Evolutionary conservation across 164 flowering plant species (phyloP).

Genomic region (Houttuynia cordata): DNA sequence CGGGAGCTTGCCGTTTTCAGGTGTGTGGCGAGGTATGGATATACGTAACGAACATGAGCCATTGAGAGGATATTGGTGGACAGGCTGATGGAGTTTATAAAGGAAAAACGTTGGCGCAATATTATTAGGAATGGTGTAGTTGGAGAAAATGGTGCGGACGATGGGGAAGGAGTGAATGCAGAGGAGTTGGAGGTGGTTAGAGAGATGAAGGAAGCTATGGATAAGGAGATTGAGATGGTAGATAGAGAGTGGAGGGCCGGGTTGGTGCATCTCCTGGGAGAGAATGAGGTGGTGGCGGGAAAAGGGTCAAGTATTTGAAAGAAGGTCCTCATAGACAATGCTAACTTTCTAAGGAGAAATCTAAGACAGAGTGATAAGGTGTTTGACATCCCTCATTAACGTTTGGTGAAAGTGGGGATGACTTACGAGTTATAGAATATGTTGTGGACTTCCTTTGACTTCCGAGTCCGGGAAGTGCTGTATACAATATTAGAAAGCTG

Average conservation of each 20-base stretch:
- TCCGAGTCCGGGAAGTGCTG: no score
- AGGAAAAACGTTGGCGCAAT: slow-evolving; percentile 18
- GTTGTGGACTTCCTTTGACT: no score
- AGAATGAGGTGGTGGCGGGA: slow-evolving; percentile 49
- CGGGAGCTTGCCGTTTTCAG: slow-evolving; percentile 40
- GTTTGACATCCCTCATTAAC: slow-evolving; percentile 47
- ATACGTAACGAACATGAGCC: slow-evolving; percentile 42
- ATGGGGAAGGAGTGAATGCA: slow-evolving; percentile 1
- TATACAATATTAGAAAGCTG: no score
- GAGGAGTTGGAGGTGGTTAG: not conserved
- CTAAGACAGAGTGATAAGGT: slow-evolving; percentile 41
- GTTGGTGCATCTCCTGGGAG: slow-evolving; percentile 52
- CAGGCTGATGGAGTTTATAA: slow-evolving; percentile 40
- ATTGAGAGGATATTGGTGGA: slow-evolving; percentile 42
- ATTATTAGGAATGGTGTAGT: not conserved
- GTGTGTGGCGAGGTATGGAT: slow-evolving; percentile 73
- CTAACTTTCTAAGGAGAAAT: slow-evolving; percentile 43
- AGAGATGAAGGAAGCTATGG: slow-evolving; percentile 7
- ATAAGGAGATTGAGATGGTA: slow-evolving; percentile 24
- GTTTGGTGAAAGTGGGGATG: slow-evolving; percentile 69
- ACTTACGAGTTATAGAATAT: slow-evolving; percentile 41
- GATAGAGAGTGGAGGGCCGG: slow-evolving; percentile 34
- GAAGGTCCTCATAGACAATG: slow-evolving; percentile 48
- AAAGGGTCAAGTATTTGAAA: slow-evolving; percentile 36
- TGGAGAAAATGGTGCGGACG: not conserved